phyloP scores from a whole-genome alignment of 805 yeast species.

The Trichomonascus vanleenenianus region DNA sequence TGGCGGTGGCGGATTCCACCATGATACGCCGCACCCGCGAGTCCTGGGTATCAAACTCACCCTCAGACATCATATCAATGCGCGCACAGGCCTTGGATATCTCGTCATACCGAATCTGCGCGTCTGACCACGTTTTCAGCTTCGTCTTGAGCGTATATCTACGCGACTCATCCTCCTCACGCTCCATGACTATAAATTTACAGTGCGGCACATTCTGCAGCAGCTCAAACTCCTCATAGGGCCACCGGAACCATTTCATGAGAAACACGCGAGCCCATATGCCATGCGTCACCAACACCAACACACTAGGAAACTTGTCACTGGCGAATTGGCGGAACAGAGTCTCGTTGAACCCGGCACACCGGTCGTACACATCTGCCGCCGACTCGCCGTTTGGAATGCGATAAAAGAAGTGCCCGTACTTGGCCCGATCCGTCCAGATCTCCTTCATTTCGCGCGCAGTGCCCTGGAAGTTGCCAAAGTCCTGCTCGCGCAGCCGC shows the following conservation, averaged over 20 bases:
- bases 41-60: too few species aligned
- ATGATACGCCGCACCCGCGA: too few species aligned
- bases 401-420: conserved; percentile 83
- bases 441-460: conserved; percentile 67
- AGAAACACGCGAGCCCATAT: conserved; percentile 89
- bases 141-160: conserved; percentile 53
- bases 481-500: conserved; percentile 88
- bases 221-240: conserved; percentile 80
- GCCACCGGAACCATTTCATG: conserved; percentile 94
- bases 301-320: conserved; percentile 66
- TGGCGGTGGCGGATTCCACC: too few species aligned
- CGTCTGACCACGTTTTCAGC: conserved; percentile 65
- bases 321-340: conserved; percentile 68
- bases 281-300: conserved; percentile 86
- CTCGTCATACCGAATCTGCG: conserved; percentile 19
- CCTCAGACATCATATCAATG: too few species aligned
- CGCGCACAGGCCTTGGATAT: too few species aligned
- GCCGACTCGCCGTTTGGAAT: conserved; percentile 94
- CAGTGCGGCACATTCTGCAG: conserved; percentile 82
- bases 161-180: conserved; percentile 31
- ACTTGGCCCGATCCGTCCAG: conserved; percentile 77
- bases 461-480: conserved; percentile 81
- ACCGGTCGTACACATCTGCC: conserved; percentile 89
- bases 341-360: conserved; percentile 84
- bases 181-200: conserved; percentile 71